phyloP scores from a whole-genome alignment of 1,284 basidiomycete genomes.

The Microbotryomycetes sp. region DNA sequence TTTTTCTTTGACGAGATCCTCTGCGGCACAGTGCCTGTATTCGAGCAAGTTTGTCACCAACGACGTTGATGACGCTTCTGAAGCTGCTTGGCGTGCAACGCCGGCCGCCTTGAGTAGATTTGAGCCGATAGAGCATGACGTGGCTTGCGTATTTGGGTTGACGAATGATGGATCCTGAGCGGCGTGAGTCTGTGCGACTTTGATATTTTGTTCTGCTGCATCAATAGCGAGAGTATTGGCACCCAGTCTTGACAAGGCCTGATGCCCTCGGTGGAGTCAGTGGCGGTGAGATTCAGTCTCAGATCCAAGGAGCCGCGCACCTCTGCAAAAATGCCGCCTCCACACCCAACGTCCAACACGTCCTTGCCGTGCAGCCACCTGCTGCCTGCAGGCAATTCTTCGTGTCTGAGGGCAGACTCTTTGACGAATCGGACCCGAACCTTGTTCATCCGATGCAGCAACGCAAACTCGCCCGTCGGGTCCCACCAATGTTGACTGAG shows the following conservation, averaged over 20 bases:
- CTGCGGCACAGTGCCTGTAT: slow-evolving; percentile 75
- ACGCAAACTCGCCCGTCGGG: slow-evolving; percentile 79
- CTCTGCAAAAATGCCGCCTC: slow-evolving; percentile 89
- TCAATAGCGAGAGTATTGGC: slow-evolving; percentile 82
- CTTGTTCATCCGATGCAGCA: slow-evolving; percentile 95
- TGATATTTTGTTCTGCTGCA: slow-evolving; percentile 78
- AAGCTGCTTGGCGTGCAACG: background rate
- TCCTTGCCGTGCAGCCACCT: slow-evolving; percentile 54
- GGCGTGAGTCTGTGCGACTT: slow-evolving; percentile 77
- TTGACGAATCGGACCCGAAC: slow-evolving; percentile 71
- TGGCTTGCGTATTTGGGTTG: slow-evolving; percentile 3
- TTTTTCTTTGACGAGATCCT: slow-evolving; percentile 55
- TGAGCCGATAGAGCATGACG: slow-evolving; percentile 41
- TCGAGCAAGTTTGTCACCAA: slow-evolving; percentile 38
- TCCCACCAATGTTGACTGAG: slow-evolving; percentile 97
- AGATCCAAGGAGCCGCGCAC: slow-evolving; percentile 46
- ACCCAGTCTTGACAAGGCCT: slow-evolving; percentile 82
- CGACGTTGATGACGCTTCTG: background rate
- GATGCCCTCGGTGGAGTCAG: slow-evolving; percentile 9
- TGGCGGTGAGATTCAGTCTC: slow-evolving; percentile 5
- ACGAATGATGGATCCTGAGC: slow-evolving; percentile 56
- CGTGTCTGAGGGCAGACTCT: slow-evolving; percentile 36
- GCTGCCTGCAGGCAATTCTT: slow-evolving; percentile 38
- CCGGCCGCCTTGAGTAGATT: slow-evolving; percentile 3
- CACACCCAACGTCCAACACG: slow-evolving; percentile 83